Percentiles rank a stretch among this genome's conserved stretches.
Conservation (phyloP, 2,329 filamentous ascomycete species). For the Botrytis aclada region DNA sequence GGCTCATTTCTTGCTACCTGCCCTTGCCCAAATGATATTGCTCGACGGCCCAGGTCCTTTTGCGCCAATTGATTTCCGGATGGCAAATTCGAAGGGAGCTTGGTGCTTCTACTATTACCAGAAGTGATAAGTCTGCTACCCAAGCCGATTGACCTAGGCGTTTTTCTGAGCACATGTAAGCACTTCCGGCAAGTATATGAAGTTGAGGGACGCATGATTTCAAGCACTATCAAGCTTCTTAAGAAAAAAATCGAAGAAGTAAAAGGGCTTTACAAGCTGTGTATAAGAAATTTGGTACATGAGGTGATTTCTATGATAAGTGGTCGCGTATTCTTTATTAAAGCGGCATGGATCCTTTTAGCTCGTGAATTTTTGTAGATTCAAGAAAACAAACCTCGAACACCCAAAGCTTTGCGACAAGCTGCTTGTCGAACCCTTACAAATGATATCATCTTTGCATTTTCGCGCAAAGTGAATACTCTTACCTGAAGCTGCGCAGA, state of each 20-base stretch:
- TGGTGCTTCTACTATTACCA: conserved; percentile 23
- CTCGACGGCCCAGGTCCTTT: conserved; percentile 26
- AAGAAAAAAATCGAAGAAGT: neutral
- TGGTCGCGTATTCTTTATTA: conserved; percentile 18
- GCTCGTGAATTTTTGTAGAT: conserved; percentile 16
- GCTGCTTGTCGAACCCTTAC: conserved; percentile 28
- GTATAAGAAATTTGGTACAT: conserved; percentile 11
- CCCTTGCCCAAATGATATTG: conserved; percentile 27
- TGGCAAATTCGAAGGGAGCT: conserved; percentile 22
- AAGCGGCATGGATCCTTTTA: conserved; percentile 20
- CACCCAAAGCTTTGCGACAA: conserved; percentile 24
- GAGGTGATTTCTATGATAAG: conserved; percentile 17
- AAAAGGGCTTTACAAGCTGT: neutral
- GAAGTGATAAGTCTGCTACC: conserved; percentile 31
- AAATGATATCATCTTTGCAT: conserved; percentile 25
- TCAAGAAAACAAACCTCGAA: conserved; percentile 11
- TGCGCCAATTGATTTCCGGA: conserved; percentile 14
- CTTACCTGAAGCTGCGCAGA: conserved; percentile 31
- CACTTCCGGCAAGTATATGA: conserved; percentile 38
- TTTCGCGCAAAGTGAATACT: conserved; percentile 4
- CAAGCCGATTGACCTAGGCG: conserved; percentile 23
- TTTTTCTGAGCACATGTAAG: conserved; percentile 31
- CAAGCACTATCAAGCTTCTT: neutral
- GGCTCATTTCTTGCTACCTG: conserved; percentile 32
- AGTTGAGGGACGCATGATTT: conserved; percentile 30